These are phyloP conservation scores for Colletotrichum higginsianum DNA, from an alignment of 2,329 filamentous ascomycete genomes.

Conservation along the genomic window DNA sequence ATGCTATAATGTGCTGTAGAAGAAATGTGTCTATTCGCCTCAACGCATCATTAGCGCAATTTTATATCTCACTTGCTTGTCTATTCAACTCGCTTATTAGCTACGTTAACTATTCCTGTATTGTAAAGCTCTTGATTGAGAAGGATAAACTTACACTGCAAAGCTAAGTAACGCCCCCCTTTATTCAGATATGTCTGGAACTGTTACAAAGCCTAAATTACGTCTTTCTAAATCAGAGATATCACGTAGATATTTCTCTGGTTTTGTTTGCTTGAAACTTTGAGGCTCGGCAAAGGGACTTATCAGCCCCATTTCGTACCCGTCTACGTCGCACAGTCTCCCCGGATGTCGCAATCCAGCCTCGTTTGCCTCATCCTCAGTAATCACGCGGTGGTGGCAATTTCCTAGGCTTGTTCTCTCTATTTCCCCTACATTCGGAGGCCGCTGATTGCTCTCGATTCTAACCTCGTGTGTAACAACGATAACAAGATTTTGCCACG, in stretches of 20 bases:
- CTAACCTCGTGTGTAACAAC: constrained; percentile 25
- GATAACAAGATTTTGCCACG: constrained; percentile 13
- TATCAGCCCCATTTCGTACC: constrained; percentile 16
- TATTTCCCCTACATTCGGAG: neutral
- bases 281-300: constrained; percentile 20
- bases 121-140: no score
- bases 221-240: no score
- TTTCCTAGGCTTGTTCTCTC: neutral
- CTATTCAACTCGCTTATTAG: no score
- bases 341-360: constrained; percentile 23
- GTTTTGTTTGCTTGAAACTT: neutral
- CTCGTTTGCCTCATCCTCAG: constrained; percentile 13
- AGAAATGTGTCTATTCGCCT: no score
- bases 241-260: neutral
- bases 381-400: neutral
- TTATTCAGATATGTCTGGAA: neutral
- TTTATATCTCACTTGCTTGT: no score
- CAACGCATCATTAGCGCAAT: no score
- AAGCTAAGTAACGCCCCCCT: no score
- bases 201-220: neutral
- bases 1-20: neutral
- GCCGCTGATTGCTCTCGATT: constrained; percentile 6
- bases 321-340: neutral
- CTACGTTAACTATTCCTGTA: no score
- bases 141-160: no score